Percentiles rank a stretch among this genome's conserved stretches.
Evolutionary conservation across 1,284 basidiomycete species (phyloP).

Genomic region (Ustilago bromivora): DNA sequence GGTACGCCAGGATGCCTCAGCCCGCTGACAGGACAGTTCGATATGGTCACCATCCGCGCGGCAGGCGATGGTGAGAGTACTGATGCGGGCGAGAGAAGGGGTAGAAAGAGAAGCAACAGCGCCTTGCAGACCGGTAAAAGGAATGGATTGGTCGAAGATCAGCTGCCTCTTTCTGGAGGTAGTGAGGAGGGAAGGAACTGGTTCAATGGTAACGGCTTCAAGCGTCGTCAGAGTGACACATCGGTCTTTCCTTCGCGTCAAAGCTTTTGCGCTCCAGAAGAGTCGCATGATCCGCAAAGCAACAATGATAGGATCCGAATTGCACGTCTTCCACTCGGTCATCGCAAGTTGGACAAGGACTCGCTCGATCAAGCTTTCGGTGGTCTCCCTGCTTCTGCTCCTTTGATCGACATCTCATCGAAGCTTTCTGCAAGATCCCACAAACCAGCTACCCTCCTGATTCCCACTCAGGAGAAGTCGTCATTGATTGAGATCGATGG

Average conservation of each 20-base stretch:
- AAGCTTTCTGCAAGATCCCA: background rate
- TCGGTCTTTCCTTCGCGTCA: background rate
- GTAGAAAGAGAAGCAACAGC: slow-evolving; percentile 30
- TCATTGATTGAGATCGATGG: slow-evolving; percentile 1
- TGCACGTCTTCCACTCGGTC: slow-evolving; percentile 21
- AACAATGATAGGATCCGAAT: slow-evolving; percentile 20
- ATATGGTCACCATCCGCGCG: background rate
- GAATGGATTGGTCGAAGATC: slow-evolving; percentile 13
- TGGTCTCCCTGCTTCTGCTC: background rate
- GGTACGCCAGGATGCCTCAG: slow-evolving; percentile 5
- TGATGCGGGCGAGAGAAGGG: slow-evolving; percentile 13
- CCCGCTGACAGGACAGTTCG: slow-evolving; percentile 10
- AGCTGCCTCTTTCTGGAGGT: background rate
- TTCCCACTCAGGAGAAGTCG: background rate
- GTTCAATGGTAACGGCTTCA: slow-evolving; percentile 9
- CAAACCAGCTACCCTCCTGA: slow-evolving; percentile 19
- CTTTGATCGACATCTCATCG: slow-evolving; percentile 10
- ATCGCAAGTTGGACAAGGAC: slow-evolving; percentile 8
- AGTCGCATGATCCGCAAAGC: background rate
- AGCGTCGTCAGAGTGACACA: slow-evolving; percentile 22
- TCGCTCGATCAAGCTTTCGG: slow-evolving; percentile 31
- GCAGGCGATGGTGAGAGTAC: background rate
- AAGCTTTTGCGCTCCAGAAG: background rate
- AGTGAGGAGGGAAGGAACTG: background rate
- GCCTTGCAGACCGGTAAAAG: background rate